phyloP scores from a whole-genome alignment of 1,284 basidiomycete genomes.

The Fomitopsis palustris region DNA sequence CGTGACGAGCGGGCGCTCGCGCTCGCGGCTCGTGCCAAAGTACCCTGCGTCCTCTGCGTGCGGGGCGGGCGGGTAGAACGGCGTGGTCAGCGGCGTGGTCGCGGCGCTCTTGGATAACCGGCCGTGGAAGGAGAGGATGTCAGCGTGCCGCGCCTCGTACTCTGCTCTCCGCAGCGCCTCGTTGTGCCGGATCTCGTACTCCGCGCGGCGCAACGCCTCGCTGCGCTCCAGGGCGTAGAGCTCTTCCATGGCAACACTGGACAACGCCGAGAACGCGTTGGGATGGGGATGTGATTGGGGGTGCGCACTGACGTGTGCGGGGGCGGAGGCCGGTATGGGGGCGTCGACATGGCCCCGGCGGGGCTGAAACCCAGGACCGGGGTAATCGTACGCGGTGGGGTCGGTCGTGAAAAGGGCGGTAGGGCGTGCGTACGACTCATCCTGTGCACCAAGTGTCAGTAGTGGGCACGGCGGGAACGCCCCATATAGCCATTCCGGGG shows the following conservation, averaged over 20 bases:
- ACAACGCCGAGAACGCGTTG: slow-evolving; percentile 71
- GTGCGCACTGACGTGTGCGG: slow-evolving; percentile 8
- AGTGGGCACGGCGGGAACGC: slow-evolving; percentile 1
- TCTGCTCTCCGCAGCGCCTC: slow-evolving; percentile 82
- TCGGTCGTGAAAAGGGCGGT: slow-evolving; percentile 53
- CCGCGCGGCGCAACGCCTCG: slow-evolving; percentile 79
- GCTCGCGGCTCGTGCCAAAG: slow-evolving; percentile 41
- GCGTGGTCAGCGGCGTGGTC: slow-evolving; percentile 61
- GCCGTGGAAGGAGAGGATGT: slow-evolving; percentile 45
- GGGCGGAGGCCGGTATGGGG: neutral
- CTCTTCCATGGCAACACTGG: slow-evolving; percentile 82
- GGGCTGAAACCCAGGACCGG: slow-evolving; percentile 15
- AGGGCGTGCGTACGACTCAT: slow-evolving; percentile 66
- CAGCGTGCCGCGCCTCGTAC: slow-evolving; percentile 60
- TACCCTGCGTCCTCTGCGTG: slow-evolving; percentile 34
- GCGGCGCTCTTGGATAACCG: slow-evolving; percentile 61
- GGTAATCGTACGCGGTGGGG: slow-evolving; percentile 33
- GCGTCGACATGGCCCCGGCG: slow-evolving; percentile 11
- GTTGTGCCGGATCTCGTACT: slow-evolving; percentile 79
- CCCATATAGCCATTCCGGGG: neutral
- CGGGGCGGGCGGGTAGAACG: slow-evolving; percentile 31
- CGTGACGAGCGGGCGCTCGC: slow-evolving; percentile 22
- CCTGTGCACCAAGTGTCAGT: slow-evolving; percentile 31
- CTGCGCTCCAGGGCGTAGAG: slow-evolving; percentile 82
- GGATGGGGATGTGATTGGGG: slow-evolving; percentile 22